phyloP scores from a whole-genome alignment of 495 filamentous ascomycete species.

The Cercophora sp. region DNA sequence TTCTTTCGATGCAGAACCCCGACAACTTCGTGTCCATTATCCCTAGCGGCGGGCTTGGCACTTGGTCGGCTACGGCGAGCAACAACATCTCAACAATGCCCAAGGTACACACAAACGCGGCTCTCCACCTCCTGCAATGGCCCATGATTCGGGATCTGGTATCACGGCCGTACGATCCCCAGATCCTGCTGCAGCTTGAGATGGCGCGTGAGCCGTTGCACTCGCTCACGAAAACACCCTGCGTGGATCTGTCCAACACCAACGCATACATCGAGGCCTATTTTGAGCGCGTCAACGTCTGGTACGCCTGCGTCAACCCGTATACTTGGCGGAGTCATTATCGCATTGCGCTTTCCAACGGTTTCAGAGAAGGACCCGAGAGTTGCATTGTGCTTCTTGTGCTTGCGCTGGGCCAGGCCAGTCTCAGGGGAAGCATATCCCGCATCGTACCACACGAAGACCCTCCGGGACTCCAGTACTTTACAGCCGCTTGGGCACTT shows the following conservation, averaged over 20 bases:
- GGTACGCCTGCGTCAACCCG: constrained; percentile 83
- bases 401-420: constrained; percentile 69
- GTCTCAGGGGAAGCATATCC: constrained; percentile 67
- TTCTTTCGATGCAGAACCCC: constrained; percentile 39
- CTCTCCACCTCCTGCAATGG: constrained; percentile 74
- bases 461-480: constrained; percentile 74
- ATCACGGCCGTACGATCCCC: constrained; percentile 69
- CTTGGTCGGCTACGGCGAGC: constrained; percentile 58
- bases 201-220: constrained; percentile 71
- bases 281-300: constrained; percentile 75
- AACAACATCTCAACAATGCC: constrained; percentile 82
- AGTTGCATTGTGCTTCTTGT: constrained; percentile 81
- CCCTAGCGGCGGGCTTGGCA: constrained; percentile 63
- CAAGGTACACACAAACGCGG: constrained; percentile 74
- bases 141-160: constrained; percentile 74
- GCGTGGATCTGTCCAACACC: constrained; percentile 71
- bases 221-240: constrained; percentile 55
- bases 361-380: constrained; percentile 71
- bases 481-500: constrained; percentile 73
- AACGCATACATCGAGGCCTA: constrained; percentile 68
- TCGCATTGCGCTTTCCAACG: constrained; percentile 62
- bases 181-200: constrained; percentile 76
- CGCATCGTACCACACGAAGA: constrained; percentile 64
- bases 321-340: constrained; percentile 78
- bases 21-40: constrained; percentile 54